Evolutionary conservation across 768 basidiomycete species (phyloP).

Genomic region (Scleroderma bovista): DNA sequence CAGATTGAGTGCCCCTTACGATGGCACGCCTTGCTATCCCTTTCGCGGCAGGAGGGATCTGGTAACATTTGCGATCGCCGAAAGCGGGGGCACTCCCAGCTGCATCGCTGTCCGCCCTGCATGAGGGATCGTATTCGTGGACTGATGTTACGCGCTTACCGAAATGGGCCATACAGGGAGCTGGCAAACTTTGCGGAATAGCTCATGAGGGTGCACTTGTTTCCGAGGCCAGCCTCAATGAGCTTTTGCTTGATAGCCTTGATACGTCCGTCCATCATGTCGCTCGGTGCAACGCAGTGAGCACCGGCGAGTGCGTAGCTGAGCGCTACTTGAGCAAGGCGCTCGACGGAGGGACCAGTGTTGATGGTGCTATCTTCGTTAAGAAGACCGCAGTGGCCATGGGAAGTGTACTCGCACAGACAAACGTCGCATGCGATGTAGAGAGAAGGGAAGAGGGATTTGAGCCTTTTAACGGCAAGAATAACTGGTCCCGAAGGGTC

Average conservation of each 20-base stretch:
- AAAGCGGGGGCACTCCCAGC: constrained; percentile 94
- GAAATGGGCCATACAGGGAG: constrained; percentile 91
- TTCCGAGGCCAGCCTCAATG: constrained; percentile 79
- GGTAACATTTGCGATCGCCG: constrained; percentile 96
- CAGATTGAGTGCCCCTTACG: constrained; percentile 38
- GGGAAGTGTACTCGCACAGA: constrained; percentile 98
- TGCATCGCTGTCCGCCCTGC: constrained; percentile 62
- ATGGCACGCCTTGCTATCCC: constrained; percentile 93
- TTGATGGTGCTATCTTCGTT: constrained; percentile 72
- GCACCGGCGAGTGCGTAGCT: constrained; percentile 94
- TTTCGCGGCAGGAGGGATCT: constrained; percentile 83
- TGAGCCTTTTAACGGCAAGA: constrained; percentile 77
- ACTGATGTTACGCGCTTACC: constrained; percentile 36
- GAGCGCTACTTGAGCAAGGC: constrained; percentile 89
- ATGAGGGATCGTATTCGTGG: too few relatives aligned
- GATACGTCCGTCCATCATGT: constrained; percentile 99
- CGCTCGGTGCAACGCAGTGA: constrained; percentile 96
- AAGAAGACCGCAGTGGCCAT: constrained; percentile 91
- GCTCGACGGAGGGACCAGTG: constrained; percentile 70
- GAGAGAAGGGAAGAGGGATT: constrained; percentile 70
- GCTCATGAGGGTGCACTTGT: constrained; percentile 89
- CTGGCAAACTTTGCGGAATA: constrained; percentile 99
- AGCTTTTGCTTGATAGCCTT: constrained; percentile 82
- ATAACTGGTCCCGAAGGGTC: constrained; percentile 90
- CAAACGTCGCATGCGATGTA: constrained; percentile 96